Evolutionary conservation across 164 flowering plant genomes (phyloP), one percentile per base, ranked within the genome.

Genomic region (Magnolia sinica): DNA sequence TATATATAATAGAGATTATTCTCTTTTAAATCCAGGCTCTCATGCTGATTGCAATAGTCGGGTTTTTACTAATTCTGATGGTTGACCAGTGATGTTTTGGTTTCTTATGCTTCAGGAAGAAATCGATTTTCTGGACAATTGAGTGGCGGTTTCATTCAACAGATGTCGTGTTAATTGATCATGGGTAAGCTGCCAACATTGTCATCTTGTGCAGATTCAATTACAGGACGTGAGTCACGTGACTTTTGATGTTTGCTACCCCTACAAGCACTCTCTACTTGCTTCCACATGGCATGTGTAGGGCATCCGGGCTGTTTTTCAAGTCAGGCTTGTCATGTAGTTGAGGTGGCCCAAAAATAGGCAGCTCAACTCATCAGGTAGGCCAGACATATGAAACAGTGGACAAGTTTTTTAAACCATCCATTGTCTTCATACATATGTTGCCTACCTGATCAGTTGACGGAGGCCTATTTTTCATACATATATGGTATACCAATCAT

Each of bases 121-220:
- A 90, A 67, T 76, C 79, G 71, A 91, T 96, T 71, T 81, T 72
- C 16, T 96, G 99, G 98, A 94, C 96, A 51, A 87, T 96, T 51
- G 99, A 96, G 76, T 94, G 97, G 98, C 84, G 87, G 37, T 94
- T 96, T 83, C 91, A 91, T 82, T 89, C 92, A 29, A 88, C 96
- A 63, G 86, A 91, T 76, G 90, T 90, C 61, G 87, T 87, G 71
- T 73, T 96, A 37, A 52, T 83, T 63, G 93, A 96, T 76, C 92
- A 91, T 67, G 89, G 90, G 99, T 95, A 72, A 87, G 92, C 58
- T 73, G 45, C 71, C 16, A 78, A 24, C 10, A 16, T 2, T 13
- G 50, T 51, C 18, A 16, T 69, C 27, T 64, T 9, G 13, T 11
- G 13, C 2, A 55, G 13, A 55, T 55, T 55, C 45, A 37, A 2